Base-by-base conservation (phyloP, 2,329 filamentous ascomycete species). In the Xylariaceae sp. region DNA sequence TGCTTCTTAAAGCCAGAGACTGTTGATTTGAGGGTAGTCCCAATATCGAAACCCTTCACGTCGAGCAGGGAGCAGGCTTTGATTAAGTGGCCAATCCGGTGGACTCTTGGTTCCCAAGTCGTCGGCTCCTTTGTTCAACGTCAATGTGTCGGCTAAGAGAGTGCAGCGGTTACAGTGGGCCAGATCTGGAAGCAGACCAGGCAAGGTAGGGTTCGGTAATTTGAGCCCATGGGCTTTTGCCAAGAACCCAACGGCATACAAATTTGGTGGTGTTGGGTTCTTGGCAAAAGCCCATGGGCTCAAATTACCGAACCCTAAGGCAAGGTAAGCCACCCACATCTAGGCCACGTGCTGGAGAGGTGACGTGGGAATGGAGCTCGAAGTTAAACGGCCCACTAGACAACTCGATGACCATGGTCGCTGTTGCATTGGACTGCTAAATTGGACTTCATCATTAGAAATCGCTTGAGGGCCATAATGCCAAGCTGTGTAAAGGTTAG, bases 331-430 rank as follows among this genome's bases (percentile, higher is more conserved):
- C n/a, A n/a, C n/a, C 39, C 51, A 23, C 41, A 24, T 8, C 19
- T 24, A 16, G 45, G 23, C 61, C 66, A 68, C 66, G 66, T 68
- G 66, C 54, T 63, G 29, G 7, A 56, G 36, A 45, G 12, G 62
- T 51, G 63, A 62, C 44, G 33, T 56, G n/a, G 56, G 65, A 66
- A 68, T 68, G 65, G 65, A 47, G 45, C 34, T 50, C 52, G n/a
- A n/a, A 36, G 26, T 37, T 17, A 14, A 44, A 40, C 28, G 44
- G 56, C 44, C 7, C 24, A 39, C 28, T 56, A 39, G 23, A 45
- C 6, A 26, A 34, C n/a, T n/a, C 41, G 29, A 52, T 41, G 28
- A 17, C 19, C 41, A 60, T 34, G 46, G 43, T 47, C 44, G 40
- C 29, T 33, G 11, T 33, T 36, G 28, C 39, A n/a, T n/a, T n/a